These are phyloP conservation scores for Blastobotrys americana DNA, from an alignment of 805 yeast species.

Conservation along the genomic window DNA sequence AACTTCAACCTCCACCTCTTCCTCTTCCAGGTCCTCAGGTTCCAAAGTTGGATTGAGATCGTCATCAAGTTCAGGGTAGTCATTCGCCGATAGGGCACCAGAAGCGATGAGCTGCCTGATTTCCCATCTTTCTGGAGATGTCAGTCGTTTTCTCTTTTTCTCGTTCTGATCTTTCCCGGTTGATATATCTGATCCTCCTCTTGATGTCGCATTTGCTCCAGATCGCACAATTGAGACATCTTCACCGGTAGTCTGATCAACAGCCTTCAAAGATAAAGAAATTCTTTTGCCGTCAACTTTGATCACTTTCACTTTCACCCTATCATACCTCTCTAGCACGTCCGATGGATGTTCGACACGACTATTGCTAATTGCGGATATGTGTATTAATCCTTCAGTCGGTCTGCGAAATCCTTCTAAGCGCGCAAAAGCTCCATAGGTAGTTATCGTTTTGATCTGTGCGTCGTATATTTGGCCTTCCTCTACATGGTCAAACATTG, in stretches of 20 bases:
- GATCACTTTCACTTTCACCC: conserved; percentile 56
- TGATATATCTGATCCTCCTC: no score
- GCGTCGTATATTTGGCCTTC: conserved; percentile 54
- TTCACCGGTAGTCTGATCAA: conserved; percentile 65
- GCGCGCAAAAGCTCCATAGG: conserved; percentile 74
- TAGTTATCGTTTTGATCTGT: conserved; percentile 47
- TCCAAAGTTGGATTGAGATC: conserved; percentile 27
- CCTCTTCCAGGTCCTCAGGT: conserved; percentile 33
- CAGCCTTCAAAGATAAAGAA: conserved; percentile 58
- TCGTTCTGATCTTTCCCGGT: no score
- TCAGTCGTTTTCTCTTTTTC: conserved; percentile 39
- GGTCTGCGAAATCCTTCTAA: conserved; percentile 35
- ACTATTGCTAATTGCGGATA: conserved; percentile 51
- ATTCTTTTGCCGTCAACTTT: conserved; percentile 41
- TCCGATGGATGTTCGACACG: conserved; percentile 56
- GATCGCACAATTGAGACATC: conserved; percentile 10
- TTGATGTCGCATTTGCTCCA: conserved; percentile 4
- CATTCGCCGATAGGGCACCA: conserved; percentile 62
- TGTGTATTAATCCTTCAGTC: conserved; percentile 54
- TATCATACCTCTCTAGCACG: conserved; percentile 47
- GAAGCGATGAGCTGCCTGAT: conserved; percentile 72
- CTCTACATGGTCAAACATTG: conserved; percentile 30
- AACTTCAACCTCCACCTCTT: conserved; percentile 66
- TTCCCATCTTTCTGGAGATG: conserved; percentile 92
- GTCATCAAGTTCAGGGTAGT: conserved; percentile 57